phyloP scores from a whole-genome alignment of 2,329 filamentous ascomycete genomes.

The Pseudogymnoascus pannorum region DNA sequence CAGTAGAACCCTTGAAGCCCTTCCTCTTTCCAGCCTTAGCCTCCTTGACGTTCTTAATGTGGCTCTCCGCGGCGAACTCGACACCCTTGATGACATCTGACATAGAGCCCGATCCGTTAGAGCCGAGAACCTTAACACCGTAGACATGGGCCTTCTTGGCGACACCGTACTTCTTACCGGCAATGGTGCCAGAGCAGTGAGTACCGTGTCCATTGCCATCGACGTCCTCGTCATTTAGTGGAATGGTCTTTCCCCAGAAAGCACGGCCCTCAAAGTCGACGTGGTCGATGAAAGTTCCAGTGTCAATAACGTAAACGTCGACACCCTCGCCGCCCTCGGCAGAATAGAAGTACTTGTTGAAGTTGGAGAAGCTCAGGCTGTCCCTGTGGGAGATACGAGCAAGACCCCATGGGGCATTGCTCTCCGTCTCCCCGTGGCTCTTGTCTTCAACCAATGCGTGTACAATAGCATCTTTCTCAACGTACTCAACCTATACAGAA shows the following conservation, averaged over 20 bases:
- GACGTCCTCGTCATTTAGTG: conserved; percentile 70
- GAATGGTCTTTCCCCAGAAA: conserved; percentile 95
- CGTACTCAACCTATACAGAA: conserved; percentile 74
- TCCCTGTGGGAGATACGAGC: conserved; percentile 96
- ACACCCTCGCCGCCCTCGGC: conserved; percentile 90
- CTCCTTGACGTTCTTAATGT: conserved; percentile 65
- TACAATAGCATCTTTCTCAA: conserved; percentile 91
- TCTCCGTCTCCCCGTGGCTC: conserved; percentile 62
- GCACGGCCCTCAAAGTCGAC: conserved; percentile 97
- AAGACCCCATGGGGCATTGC: conserved; percentile 95
- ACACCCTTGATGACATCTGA: conserved; percentile 98
- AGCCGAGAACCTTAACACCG: conserved; percentile 96
- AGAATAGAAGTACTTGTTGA: conserved; percentile 97
- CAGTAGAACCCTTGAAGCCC: conserved; percentile 97
- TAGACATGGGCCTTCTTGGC: conserved; percentile 97
- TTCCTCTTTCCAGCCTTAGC: conserved; percentile 85
- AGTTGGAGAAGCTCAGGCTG: conserved; percentile 77
- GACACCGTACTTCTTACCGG: conserved; percentile 97
- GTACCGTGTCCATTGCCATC: conserved; percentile 99
- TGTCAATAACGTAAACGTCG: conserved; percentile 98
- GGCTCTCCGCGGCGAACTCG: conserved; percentile 80
- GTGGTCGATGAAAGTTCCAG: conserved; percentile 87
- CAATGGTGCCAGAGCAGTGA: conserved; percentile 97
- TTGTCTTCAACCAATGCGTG: conserved; percentile 59
- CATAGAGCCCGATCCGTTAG: conserved; percentile 97